A percentile compares a stretch with the other conserved stretches of the same genome.
Evolutionary conservation across 1,284 basidiomycete species (phyloP).

Genomic region (Papiliotrema fonsecae): DNA sequence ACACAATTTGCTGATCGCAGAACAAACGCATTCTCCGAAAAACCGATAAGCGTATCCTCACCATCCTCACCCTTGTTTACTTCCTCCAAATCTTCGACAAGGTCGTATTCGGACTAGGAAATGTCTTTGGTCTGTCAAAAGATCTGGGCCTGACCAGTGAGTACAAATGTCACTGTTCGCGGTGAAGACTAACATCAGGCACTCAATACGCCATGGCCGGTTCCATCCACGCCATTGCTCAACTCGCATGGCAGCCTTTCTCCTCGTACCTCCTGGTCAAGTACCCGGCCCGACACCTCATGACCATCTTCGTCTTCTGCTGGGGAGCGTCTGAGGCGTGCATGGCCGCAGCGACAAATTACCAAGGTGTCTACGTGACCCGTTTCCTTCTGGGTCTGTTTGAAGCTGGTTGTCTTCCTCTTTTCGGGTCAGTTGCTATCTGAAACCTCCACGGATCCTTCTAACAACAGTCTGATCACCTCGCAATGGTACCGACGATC

Average conservation of each 20-base stretch:
- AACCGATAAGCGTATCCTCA: neutral
- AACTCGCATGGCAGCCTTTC: constrained; percentile 23
- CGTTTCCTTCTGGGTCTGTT: constrained; percentile 37
- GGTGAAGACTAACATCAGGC: neutral
- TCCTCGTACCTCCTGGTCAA: constrained; percentile 32
- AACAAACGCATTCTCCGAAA: neutral
- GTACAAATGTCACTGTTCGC: neutral
- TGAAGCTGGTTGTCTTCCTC: constrained; percentile 29
- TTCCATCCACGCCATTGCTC: constrained; percentile 16
- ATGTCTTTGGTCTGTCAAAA: constrained; percentile 21
- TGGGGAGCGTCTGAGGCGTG: constrained; percentile 24
- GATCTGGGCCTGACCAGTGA: constrained; percentile 13
- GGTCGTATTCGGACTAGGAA: constrained; percentile 21
- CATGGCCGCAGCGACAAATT: constrained; percentile 10
- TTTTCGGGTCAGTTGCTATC: constrained; percentile 7
- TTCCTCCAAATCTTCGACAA: constrained; percentile 4
- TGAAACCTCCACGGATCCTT: constrained; percentile 3
- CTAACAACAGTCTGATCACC: constrained; percentile 25
- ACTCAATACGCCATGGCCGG: constrained; percentile 19
- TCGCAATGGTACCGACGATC: constrained; percentile 32
- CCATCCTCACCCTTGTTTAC: neutral
- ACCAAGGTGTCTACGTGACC: constrained; percentile 16
- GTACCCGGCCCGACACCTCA: constrained; percentile 21
- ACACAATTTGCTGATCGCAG: neutral
- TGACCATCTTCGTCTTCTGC: constrained; percentile 23